Evolutionary conservation across 768 basidiomycete genomes (phyloP), one percentile per base, ranked within the genome.

Genomic region (Mycena haematopus): DNA sequence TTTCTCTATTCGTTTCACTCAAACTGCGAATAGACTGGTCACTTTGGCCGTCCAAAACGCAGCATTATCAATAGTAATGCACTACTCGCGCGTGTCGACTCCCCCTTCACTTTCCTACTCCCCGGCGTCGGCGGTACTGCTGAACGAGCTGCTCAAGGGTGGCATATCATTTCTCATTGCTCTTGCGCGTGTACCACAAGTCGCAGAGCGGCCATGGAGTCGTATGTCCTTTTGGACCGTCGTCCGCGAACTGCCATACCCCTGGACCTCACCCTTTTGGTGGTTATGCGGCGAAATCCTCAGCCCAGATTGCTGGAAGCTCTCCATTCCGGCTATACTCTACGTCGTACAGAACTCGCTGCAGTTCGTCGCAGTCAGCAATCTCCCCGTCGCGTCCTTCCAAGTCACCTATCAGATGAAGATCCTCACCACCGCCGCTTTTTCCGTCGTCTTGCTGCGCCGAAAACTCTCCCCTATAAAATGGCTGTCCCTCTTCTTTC

Each of bases 331-430:
- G 1, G 96, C 96, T 21, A 82, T 97, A 64, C 89, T 98, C 67
- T 98, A 97, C 71, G 64, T 95, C 66, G 84, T 96, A n/a, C 94
- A 99, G 76, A 98, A 98, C 75, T 92, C 93, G 40, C 86, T 99
- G 24, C 97, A 99, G 75, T 99, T 96, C 76, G 93, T 97, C 67
- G 97, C 97, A 24, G 90, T 96, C 64, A 86, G 87, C 67, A 99
- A 99, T 76, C 86, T 99, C 60, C 93, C 94, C 40, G 96, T 95
- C 56, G 96, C 97, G 15, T 94, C 96, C 3, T 99, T 98, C 79
- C 96, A 99, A 74, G 95, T 98, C 65, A 93, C 92, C 10, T 96
- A 98, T 74, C 95, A 98, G 77, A 96, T 98, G 95, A 98, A 98
- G 77, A 98, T 98, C 73, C 84, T 98, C 59, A 98, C 95, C 52